A percentile compares a stretch with the other conserved stretches of the same genome.
phyloP scores from a whole-genome alignment of 2,329 filamentous ascomycete genomes.

The Phyllosticta capitalensis region DNA sequence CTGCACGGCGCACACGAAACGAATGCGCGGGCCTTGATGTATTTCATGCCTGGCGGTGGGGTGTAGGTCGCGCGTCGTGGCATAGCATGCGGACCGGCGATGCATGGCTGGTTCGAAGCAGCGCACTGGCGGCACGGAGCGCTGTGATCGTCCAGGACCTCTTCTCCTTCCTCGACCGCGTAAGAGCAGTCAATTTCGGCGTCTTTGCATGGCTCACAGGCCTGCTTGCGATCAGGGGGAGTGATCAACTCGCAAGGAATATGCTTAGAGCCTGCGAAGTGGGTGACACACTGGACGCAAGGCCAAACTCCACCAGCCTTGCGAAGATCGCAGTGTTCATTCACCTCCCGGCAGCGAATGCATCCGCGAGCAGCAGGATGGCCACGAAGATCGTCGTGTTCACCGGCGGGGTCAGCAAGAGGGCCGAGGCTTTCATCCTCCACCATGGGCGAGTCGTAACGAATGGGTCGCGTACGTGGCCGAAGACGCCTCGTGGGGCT shows the following conservation, averaged over 20 bases:
- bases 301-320: constrained; percentile 21
- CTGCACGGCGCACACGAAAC: constrained; percentile 23
- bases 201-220: constrained; percentile 19
- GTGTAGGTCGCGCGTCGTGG: constrained; percentile 1
- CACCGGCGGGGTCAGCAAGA: constrained; percentile 16
- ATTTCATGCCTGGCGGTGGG: not conserved
- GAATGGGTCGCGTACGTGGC: not conserved
- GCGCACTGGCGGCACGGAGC: not conserved
- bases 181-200: not conserved
- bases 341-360: constrained; percentile 18
- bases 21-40: not conserved
- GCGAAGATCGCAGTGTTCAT: constrained; percentile 19
- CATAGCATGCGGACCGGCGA: not conserved
- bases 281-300: constrained; percentile 12
- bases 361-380: constrained; percentile 28
- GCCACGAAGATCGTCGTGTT: constrained; percentile 22
- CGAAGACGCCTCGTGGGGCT: not conserved
- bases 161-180: not conserved
- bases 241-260: constrained; percentile 26
- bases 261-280: constrained; percentile 4
- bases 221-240: constrained; percentile 20
- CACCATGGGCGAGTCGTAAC: not conserved
- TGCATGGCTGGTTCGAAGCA: not conserved
- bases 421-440: too few relatives aligned
- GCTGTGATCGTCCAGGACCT: not conserved